A percentile compares a stretch with the other conserved stretches of the same genome.
Conservation (phyloP, 2,329 filamentous ascomycete species). For the Ophiostoma angusticollis region DNA sequence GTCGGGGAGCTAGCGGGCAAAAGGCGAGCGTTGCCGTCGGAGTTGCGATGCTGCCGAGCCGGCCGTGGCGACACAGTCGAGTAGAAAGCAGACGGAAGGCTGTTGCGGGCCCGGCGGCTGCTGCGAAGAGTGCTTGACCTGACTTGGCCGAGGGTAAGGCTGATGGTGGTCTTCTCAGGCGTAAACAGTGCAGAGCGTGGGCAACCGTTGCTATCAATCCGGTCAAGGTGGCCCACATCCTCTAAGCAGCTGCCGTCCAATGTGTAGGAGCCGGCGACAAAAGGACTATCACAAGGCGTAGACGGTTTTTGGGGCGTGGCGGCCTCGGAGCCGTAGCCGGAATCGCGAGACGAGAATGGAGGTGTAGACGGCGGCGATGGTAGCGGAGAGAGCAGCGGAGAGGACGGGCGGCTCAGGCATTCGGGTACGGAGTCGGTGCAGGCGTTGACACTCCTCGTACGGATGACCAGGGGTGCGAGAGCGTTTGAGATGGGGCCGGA, state of each 20-base stretch:
- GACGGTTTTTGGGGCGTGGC: conserved; percentile 6
- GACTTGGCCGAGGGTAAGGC: not conserved
- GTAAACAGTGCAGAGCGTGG: conserved; percentile 1
- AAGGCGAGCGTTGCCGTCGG: conserved; percentile 15
- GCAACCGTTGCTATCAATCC: not conserved
- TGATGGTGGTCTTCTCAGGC: not conserved
- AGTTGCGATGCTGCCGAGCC: conserved; percentile 11
- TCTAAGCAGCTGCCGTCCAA: conserved; percentile 10
- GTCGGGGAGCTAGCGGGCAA: not conserved
- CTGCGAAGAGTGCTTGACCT: conserved; percentile 4
- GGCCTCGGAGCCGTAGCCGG: conserved; percentile 12
- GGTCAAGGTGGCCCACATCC: not conserved
- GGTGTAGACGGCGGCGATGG: not conserved
- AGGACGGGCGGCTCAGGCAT: too few species aligned
- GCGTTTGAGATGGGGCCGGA: not conserved
- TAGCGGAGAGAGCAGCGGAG: not conserved
- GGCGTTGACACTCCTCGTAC: too few species aligned
- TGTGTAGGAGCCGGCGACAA: not conserved
- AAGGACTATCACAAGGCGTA: not conserved
- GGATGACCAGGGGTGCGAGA: not conserved
- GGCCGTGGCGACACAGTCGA: conserved; percentile 4
- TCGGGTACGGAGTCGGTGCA: too few species aligned
- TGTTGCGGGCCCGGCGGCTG: not conserved
- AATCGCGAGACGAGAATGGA: conserved; percentile 8
- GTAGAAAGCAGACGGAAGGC: conserved; percentile 11